Conservation (phyloP, 306 rosid species). For the Begonia fuchsioides region DNA sequence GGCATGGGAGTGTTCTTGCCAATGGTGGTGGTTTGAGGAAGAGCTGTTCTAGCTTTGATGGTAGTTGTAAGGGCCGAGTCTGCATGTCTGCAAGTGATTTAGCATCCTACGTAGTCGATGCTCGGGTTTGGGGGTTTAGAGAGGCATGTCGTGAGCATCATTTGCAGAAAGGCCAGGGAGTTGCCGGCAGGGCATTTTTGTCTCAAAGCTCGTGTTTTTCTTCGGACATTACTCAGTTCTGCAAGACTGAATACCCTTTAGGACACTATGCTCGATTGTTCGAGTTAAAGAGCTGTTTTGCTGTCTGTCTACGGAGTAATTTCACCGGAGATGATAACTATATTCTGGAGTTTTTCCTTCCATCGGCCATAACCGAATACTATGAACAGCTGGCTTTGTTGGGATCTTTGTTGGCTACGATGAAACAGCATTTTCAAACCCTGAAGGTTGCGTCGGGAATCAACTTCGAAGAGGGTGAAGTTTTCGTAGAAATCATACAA, state of each 20-base stretch:
- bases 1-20: slow-evolving; percentile 67
- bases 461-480: slow-evolving; percentile 32
- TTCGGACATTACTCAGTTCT: slow-evolving; percentile 49
- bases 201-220: slow-evolving; percentile 58
- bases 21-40: slow-evolving; percentile 70
- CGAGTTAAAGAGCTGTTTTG: slow-evolving; percentile 47
- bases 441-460: slow-evolving; percentile 63
- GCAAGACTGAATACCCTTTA: slow-evolving; percentile 73
- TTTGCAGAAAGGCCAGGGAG: slow-evolving; percentile 85
- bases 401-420: slow-evolving; percentile 53
- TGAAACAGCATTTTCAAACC: slow-evolving; percentile 59
- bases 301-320: slow-evolving; percentile 63
- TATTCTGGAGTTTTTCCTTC: slow-evolving; percentile 70
- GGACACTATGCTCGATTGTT: slow-evolving; percentile 85
- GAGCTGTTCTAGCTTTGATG: slow-evolving; percentile 67
- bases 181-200: slow-evolving; percentile 68
- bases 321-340: slow-evolving; percentile 69
- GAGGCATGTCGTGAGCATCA: slow-evolving; percentile 91
- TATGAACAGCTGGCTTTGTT: slow-evolving; percentile 38
- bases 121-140: slow-evolving; percentile 69
- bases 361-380: slow-evolving; percentile 28
- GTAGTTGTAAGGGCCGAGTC: slow-evolving; percentile 65
- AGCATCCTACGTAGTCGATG: slow-evolving; percentile 62
- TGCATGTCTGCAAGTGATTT: slow-evolving; percentile 83
- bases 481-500: slow-evolving; percentile 44